Evolutionary conservation across 441 rosid species (phyloP).

Genomic region (Arabidopsis hybrid): DNA sequence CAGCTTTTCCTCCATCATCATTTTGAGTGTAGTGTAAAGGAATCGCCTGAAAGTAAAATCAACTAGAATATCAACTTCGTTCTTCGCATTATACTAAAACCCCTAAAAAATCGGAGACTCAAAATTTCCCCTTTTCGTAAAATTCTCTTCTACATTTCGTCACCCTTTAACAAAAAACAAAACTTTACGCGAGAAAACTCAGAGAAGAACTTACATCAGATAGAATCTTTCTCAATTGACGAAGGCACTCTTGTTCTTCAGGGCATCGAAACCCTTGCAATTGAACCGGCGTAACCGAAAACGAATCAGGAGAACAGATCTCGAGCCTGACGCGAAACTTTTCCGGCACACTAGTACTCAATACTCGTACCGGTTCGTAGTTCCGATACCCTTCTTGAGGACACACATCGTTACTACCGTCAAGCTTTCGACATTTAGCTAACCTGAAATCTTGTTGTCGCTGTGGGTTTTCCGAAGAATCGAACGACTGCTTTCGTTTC

Average conservation of each 20-base stretch:
- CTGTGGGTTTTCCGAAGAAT: slow-evolving; percentile 45
- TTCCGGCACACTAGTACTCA: slow-evolving; percentile 39
- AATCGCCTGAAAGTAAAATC: slow-evolving; percentile 56
- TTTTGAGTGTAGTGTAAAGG: slow-evolving; percentile 83
- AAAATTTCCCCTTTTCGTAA: neutral
- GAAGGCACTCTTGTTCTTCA: slow-evolving; percentile 65
- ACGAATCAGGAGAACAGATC: slow-evolving; percentile 88
- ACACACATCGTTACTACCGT: slow-evolving; percentile 26
- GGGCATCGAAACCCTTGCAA: slow-evolving; percentile 61
- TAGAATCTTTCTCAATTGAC: slow-evolving; percentile 55
- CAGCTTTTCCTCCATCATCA: slow-evolving; percentile 76
- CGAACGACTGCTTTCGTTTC: slow-evolving; percentile 61
- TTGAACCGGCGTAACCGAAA: slow-evolving; percentile 64
- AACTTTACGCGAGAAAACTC: neutral
- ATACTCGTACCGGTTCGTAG: slow-evolving; percentile 25
- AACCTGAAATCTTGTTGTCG: slow-evolving; percentile 60
- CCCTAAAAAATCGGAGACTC: neutral
- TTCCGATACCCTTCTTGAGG: slow-evolving; percentile 36
- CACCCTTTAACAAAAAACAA: slow-evolving; percentile 21
- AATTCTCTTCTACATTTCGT: neutral
- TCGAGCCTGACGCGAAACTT: slow-evolving; percentile 78
- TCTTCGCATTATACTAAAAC: neutral
- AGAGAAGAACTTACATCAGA: slow-evolving; percentile 56
- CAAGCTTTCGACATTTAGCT: slow-evolving; percentile 75
- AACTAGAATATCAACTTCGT: neutral